Evolutionary conservation across 2,329 filamentous ascomycete species (phyloP).

Genomic region (Trichoderma gracile): DNA sequence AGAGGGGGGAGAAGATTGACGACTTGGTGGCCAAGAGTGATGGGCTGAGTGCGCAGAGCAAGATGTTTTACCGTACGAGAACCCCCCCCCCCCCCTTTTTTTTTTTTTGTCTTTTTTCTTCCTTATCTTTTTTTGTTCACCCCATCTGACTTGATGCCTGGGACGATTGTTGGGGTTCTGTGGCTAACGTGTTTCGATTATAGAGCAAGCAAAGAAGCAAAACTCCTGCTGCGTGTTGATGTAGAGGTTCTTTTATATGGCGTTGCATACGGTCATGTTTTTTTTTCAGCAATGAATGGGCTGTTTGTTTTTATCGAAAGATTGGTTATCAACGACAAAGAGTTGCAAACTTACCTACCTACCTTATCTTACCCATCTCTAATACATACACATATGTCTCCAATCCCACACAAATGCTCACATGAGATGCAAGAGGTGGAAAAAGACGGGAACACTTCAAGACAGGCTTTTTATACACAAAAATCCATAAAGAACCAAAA

Average conservation of each 20-base stretch:
- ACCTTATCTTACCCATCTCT: conserved; percentile 23
- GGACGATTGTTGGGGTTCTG: not conserved
- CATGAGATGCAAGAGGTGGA: not conserved
- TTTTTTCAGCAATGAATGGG: conserved; percentile 34
- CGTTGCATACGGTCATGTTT: conserved; percentile 38
- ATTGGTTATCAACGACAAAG: conserved; percentile 39
- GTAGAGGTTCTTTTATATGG: conserved; percentile 47
- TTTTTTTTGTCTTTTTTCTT: not conserved
- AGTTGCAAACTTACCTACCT: conserved; percentile 29
- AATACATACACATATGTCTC: not conserved
- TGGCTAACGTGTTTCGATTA: conserved; percentile 17
- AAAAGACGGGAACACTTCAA: not conserved
- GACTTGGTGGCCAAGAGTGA: conserved; percentile 92
- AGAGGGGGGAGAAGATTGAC: conserved; percentile 96
- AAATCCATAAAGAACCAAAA: too few species aligned
- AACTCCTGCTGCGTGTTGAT: conserved; percentile 75
- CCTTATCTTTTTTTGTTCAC: not conserved
- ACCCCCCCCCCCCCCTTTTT: conserved; percentile 32
- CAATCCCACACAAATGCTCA: not conserved
- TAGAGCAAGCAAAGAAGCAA: conserved; percentile 73
- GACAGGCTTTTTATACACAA: not conserved
- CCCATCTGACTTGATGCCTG: not conserved
- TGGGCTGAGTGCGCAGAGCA: conserved; percentile 84
- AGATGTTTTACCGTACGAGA: conserved; percentile 86
- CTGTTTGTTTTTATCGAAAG: conserved; percentile 32